These are phyloP conservation scores for Ceratobasidium sp. DNA, from an alignment of 1,284 basidiomycete species.

Conservation along the genomic window DNA sequence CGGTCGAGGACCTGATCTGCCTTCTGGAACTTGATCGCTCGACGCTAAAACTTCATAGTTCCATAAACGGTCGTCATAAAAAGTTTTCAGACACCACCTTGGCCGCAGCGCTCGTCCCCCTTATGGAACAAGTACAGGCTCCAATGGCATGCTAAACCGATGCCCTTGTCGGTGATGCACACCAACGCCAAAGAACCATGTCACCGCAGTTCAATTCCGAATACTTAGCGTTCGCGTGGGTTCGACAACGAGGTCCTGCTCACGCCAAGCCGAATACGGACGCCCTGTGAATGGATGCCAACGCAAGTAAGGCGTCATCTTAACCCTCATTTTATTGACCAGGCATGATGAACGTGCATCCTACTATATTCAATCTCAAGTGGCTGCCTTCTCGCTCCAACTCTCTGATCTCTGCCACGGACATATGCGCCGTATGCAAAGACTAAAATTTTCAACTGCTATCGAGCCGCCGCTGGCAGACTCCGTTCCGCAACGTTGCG, in stretches of 20 bases:
- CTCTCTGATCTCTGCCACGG: background rate
- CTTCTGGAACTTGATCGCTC: constrained; percentile 22
- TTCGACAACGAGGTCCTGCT: constrained; percentile 30
- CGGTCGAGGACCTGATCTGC: constrained; percentile 2
- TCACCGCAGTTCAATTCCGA: constrained; percentile 32
- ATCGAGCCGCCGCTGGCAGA: background rate
- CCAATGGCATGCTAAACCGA: constrained; percentile 18
- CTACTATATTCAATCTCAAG: background rate
- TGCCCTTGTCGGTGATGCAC: constrained; percentile 24
- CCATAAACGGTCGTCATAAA: background rate
- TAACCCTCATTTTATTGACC: constrained; percentile 17
- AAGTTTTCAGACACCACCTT: constrained; percentile 34
- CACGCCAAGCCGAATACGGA: constrained; percentile 24
- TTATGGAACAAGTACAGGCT: background rate
- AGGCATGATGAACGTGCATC: background rate
- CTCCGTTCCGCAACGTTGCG: background rate
- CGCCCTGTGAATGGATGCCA: background rate
- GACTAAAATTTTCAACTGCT: background rate
- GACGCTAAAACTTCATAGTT: constrained; percentile 13
- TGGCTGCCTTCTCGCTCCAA: background rate
- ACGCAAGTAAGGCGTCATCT: constrained; percentile 30
- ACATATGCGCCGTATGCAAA: constrained; percentile 1
- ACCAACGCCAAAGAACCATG: constrained; percentile 13
- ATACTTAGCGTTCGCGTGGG: constrained; percentile 27
- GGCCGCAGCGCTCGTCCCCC: background rate